Conservation (phyloP, 257 asterid genomes). For the Fraxinus cuspidata region DNA sequence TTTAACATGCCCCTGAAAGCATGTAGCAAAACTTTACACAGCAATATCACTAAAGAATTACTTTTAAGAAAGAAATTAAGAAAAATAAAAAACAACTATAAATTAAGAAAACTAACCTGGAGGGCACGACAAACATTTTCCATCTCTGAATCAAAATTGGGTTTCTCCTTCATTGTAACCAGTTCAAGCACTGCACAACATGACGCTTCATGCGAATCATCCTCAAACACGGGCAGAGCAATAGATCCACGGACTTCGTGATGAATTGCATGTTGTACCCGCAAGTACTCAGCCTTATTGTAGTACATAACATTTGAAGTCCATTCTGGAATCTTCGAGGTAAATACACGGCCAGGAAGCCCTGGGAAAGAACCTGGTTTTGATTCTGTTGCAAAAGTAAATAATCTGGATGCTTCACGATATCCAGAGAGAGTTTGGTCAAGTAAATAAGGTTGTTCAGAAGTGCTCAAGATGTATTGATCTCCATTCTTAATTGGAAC, state of each 20-base stretch:
- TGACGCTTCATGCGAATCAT: slow-evolving; percentile 29
- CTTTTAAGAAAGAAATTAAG: neutral
- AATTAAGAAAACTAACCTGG: slow-evolving; percentile 40
- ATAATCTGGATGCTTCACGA: slow-evolving; percentile 64
- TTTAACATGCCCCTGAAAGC: neutral
- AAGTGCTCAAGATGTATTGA: slow-evolving; percentile 56
- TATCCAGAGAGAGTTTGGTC: slow-evolving; percentile 64
- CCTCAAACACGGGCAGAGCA: slow-evolving; percentile 74
- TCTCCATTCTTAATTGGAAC: slow-evolving; percentile 57
- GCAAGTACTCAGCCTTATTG: slow-evolving; percentile 55
- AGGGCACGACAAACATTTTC: slow-evolving; percentile 52
- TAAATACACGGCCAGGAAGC: slow-evolving; percentile 85
- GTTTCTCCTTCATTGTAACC: slow-evolving; percentile 57
- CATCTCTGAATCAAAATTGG: slow-evolving; percentile 57
- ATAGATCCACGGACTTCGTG: slow-evolving; percentile 71
- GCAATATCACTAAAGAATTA: neutral
- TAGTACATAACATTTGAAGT: slow-evolving; percentile 68
- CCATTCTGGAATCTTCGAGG: slow-evolving; percentile 80
- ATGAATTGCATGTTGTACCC: slow-evolving; percentile 55
- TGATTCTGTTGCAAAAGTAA: slow-evolving; percentile 54
- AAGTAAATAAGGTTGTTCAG: slow-evolving; percentile 59
- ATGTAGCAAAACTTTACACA: neutral
- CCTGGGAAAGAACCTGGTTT: slow-evolving; percentile 48
- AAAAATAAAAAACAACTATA: neutral
- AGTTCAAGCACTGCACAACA: slow-evolving; percentile 84